These are phyloP conservation scores for Umbelopsis sp. DNA, from an alignment of 192 early-diverging fungal genomes.

Conservation along the genomic window DNA sequence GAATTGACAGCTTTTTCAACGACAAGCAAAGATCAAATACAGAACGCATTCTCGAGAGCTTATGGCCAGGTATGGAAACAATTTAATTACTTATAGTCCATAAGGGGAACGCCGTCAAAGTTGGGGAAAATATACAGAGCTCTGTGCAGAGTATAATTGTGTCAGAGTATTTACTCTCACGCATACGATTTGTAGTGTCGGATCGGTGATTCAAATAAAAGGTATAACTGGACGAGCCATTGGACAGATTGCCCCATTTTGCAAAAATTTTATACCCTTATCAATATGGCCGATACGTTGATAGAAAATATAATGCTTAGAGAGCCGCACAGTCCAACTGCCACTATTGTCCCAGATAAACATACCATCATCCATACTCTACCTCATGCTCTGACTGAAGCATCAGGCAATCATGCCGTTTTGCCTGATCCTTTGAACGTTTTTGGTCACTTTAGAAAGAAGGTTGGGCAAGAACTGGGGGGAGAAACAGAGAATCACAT, in stretches of 20 bases:
- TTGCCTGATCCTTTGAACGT: background rate
- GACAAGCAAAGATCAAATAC: too few relatives aligned
- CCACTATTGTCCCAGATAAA: constrained; percentile 10
- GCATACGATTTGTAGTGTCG: background rate
- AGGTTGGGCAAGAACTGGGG: background rate
- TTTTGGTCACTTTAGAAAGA: constrained; percentile 3
- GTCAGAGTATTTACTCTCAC: background rate
- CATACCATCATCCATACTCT: background rate
- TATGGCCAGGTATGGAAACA: too few relatives aligned
- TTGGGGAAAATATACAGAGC: background rate
- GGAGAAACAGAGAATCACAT: background rate
- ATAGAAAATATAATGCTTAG: constrained; percentile 14
- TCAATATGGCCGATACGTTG: constrained; percentile 4
- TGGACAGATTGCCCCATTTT: background rate
- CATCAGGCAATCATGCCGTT: background rate
- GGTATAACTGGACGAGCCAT: constrained; percentile 4
- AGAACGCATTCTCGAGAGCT: too few relatives aligned
- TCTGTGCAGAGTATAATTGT: background rate
- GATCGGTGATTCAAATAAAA: constrained; percentile 21
- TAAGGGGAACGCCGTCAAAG: too few relatives aligned
- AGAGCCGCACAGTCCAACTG: constrained; percentile 14
- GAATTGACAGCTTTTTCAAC: too few relatives aligned
- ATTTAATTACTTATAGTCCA: too few relatives aligned
- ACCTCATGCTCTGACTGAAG: background rate
- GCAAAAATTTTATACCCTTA: constrained; percentile 7